These are phyloP conservation scores for Hygrocybe coccinea DNA, from an alignment of 768 basidiomycete genomes.

Conservation along the genomic window DNA sequence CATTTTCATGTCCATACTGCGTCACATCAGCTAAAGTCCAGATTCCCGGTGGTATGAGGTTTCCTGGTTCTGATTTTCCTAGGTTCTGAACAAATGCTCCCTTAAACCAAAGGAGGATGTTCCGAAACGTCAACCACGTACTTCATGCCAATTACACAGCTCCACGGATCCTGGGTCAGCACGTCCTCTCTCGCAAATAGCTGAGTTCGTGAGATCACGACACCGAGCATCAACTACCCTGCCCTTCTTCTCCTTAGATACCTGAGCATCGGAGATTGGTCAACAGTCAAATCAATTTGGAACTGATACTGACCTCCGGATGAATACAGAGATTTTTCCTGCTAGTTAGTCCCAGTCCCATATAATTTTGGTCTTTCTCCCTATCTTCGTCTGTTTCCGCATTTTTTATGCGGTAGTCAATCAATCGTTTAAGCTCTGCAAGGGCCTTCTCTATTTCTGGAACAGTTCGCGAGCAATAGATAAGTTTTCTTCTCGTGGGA, in stretches of 20 bases:
- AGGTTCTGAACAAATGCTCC: constrained; percentile 55
- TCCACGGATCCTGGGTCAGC: constrained; percentile 86
- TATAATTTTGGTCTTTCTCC: constrained; percentile 75
- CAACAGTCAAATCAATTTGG: constrained; percentile 1
- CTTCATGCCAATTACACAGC: constrained; percentile 95
- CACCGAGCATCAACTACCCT: constrained; percentile 96
- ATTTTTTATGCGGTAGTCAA: constrained; percentile 75
- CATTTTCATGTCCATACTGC: constrained; percentile 79
- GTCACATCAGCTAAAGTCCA: constrained; percentile 93
- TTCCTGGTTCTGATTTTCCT: constrained; percentile 74
- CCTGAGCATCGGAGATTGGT: constrained; percentile 42
- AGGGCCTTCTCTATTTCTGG: constrained; percentile 99
- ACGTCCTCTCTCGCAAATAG: constrained; percentile 76
- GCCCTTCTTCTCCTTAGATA: constrained; percentile 97
- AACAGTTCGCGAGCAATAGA: constrained; percentile 98
- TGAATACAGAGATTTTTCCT: constrained; percentile 96
- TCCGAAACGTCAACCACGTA: constrained; percentile 30
- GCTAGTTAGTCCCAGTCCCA: constrained; percentile 89
- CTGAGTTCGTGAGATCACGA: constrained; percentile 87
- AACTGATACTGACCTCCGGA: constrained; percentile 61
- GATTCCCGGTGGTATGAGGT: constrained; percentile 77
- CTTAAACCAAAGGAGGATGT: neutral
- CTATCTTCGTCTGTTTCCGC: constrained; percentile 72
- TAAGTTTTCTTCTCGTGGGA: constrained; percentile 86
- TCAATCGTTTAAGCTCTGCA: constrained; percentile 87